Evolutionary conservation across 164 flowering plant genomes (phyloP), one percentile per base, ranked within the genome.

Genomic region (Stephania yunnanensis): DNA sequence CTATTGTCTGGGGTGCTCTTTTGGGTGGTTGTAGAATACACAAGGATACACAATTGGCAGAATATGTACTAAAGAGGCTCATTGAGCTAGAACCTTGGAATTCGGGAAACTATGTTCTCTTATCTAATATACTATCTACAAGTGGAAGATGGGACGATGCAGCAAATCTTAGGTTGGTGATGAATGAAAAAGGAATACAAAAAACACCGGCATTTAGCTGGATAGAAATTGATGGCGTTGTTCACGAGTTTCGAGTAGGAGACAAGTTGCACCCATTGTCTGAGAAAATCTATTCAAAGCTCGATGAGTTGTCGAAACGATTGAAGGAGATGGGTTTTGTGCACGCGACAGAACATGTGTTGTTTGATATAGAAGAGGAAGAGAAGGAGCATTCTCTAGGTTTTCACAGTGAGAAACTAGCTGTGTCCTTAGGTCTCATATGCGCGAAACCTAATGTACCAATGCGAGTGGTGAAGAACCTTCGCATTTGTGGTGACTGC

Each of bases 321-420:
- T 61, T 80, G 74, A 80, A 76, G 66, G 76, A 17, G 10, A 55
- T 74, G n/a, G 83, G 85, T 7, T 78, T 80, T 44, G 48, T 72
- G 55, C 85, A 83, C 5, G 71, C 75, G 6, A 80, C 83, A 5
- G 83, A 78, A 42, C 61, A 64, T 45, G 85, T 83, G 12, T 31
- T 82, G 46, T 80, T 78, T 74, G 85, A 82, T 48, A 64, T 83
- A 68, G 85, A 76, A 68, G 85, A 80, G 70, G 85, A 83, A 65
- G 85, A 83, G 73, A 82, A 82, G 70, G 81, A 80, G 73, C 77
- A 75, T 71, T 77, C 76, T 25, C 78, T 80, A 71, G 82, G 81
- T 53, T 74, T 67, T 66, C 85, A 83, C 74, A 83, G 85, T 70
- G 83, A 80, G 76, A 83, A 83, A 67, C 69, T 81, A 69, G 85